These are phyloP conservation scores for Fomes fomentarius DNA, from an alignment of 1,284 basidiomycete species.

Conservation along the genomic window DNA sequence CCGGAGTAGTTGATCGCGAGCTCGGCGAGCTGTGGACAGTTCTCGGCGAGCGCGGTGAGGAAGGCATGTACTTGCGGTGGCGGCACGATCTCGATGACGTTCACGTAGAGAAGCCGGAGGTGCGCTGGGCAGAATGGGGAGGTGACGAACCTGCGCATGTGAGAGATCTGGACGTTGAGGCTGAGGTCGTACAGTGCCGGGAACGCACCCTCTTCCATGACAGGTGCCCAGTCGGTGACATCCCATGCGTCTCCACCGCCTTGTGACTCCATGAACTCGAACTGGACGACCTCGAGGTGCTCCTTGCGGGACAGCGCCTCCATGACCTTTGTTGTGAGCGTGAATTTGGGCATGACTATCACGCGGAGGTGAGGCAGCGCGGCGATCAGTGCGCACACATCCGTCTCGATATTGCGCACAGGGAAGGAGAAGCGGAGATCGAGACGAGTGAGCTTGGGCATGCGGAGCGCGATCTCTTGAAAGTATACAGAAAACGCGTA, in stretches of 20 bases:
- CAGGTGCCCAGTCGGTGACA: conserved; percentile 45
- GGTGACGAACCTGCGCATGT: conserved; percentile 51
- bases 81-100: conserved; percentile 39
- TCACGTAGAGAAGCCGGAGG: conserved; percentile 43
- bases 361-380: conserved; percentile 49
- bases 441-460: conserved; percentile 51
- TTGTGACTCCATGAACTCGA: conserved; percentile 46
- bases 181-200: conserved; percentile 56
- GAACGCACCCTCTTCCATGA: conserved; percentile 52
- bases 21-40: conserved; percentile 47
- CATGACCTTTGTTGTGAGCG: conserved; percentile 48
- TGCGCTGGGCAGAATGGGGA: conserved; percentile 47
- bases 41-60: conserved; percentile 45
- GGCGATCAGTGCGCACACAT: conserved; percentile 41
- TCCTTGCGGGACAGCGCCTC: conserved; percentile 48
- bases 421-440: conserved; percentile 44
- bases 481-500: conserved; percentile 41
- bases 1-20: conserved; percentile 39
- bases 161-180: conserved; percentile 44
- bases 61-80: conserved; percentile 46
- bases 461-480: conserved; percentile 52
- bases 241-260: conserved; percentile 48
- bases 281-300: conserved; percentile 51
- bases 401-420: conserved; percentile 40
- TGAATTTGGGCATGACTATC: conserved; percentile 54